Evolutionary conservation across 1,284 basidiomycete genomes (phyloP), one percentile per base, ranked within the genome.

Genomic region (Ceratorhiza oryzae-sativae): DNA sequence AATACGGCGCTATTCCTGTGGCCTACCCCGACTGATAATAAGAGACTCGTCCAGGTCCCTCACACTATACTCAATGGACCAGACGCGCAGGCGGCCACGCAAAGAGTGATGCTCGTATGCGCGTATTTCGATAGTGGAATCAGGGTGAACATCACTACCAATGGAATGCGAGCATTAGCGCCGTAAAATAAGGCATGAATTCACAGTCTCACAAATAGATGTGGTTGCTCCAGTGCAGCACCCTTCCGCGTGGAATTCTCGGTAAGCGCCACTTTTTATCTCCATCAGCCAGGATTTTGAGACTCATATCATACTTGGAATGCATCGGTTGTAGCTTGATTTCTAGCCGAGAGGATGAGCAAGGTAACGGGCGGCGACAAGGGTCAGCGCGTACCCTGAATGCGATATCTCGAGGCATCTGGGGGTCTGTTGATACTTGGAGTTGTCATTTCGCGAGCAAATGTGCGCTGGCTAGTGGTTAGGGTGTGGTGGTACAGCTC

Each of bases 91-190:
- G 12, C 8, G 12, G 3, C 27, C 27, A n/a, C n/a, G n/a, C 5
- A 46, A 20, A 12, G 30, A 6, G 20, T 48, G 60, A 15, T 62
- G 42, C 60, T 62, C 60, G 9, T 45, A 62, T 46, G 32, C 60
- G 27, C 45, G 42, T 30, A 62, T 27, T 8, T 41, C 25, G 18
- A 60, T 34, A 2, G n/a, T 18, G 30, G 58, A 60, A 15, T 4
- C 10, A 15, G 58, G 20, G 5, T 9, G 34, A 20, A 20, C 34
- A 39, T 58, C 34, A 30, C 55, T 32, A 34, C 55, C 13, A 34
- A 30, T 23, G n/a, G n/a, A n/a, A n/a, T 20, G 36, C 45, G 45
- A 18, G 20, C 10, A 20, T 48, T n/a, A 48, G 45, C 45, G 20
- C 15, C 10, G 8, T 48, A 20, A 48, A 48, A 48, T n/a, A 6